These are phyloP conservation scores for Dothistroma pini DNA, from an alignment of 2,329 filamentous ascomycete genomes.

Conservation along the genomic window DNA sequence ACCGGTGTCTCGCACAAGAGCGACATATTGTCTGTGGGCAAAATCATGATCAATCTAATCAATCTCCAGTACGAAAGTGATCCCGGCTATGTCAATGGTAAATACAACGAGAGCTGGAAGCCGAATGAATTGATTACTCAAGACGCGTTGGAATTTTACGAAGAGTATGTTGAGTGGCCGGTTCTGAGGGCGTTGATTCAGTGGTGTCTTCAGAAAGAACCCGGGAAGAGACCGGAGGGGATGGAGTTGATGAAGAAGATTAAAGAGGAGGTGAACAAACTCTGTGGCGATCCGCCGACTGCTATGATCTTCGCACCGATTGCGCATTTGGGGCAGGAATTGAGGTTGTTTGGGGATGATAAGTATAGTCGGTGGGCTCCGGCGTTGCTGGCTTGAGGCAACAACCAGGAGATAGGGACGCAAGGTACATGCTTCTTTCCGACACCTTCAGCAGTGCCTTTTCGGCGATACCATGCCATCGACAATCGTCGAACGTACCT, in stretches of 20 bases:
- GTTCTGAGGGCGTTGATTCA: too few species aligned
- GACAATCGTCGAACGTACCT: too few species aligned
- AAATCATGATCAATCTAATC: constrained; percentile 3
- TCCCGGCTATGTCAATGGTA: background rate
- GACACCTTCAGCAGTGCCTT: too few species aligned
- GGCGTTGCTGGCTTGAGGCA: background rate
- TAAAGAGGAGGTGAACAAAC: background rate
- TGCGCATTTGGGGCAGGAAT: background rate
- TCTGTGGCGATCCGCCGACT: background rate
- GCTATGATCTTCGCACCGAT: background rate
- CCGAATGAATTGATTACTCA: background rate
- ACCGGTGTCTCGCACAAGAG: background rate
- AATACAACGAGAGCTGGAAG: background rate
- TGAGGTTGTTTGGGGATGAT: constrained; percentile 3
- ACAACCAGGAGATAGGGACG: too few species aligned
- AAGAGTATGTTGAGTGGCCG: too few species aligned
- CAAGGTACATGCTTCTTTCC: background rate
- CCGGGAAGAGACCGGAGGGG: background rate
- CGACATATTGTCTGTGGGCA: constrained; percentile 5
- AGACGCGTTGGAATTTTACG: background rate
- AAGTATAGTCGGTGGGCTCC: constrained; percentile 1
- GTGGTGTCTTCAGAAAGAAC: background rate
- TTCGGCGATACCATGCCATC: too few species aligned
- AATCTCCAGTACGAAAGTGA: background rate
- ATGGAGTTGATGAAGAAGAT: background rate